These are phyloP conservation scores for Phytophthora hybrid DNA, from an alignment of 352 stramenopile genomes.

Conservation along the genomic window DNA sequence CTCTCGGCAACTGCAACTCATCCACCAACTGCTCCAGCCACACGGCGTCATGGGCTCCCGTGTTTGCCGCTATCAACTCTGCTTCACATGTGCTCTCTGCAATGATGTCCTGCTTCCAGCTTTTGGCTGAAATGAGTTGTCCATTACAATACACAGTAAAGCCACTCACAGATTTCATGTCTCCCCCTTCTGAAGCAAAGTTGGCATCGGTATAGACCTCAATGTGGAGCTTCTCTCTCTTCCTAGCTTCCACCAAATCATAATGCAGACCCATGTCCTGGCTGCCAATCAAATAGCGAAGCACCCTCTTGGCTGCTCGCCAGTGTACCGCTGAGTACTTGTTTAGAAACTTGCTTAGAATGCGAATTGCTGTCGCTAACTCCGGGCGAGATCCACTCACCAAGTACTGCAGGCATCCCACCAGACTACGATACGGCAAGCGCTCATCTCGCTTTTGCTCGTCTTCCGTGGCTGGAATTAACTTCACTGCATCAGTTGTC, in stretches of 20 bases:
- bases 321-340: slow-evolving; percentile 13
- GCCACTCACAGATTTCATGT: slow-evolving; percentile 24
- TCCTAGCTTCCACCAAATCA: slow-evolving; percentile 5
- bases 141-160: slow-evolving; percentile 26
- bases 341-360: slow-evolving; percentile 17
- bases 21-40: slow-evolving; percentile 24
- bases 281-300: slow-evolving; percentile 15
- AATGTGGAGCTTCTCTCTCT: slow-evolving; percentile 17
- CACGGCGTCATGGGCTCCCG: slow-evolving; percentile 1
- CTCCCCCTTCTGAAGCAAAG: slow-evolving; percentile 18
- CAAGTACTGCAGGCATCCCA: slow-evolving; percentile 24
- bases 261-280: slow-evolving; percentile 16
- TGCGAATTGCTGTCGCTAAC: slow-evolving; percentile 5
- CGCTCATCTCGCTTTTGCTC: slow-evolving; percentile 4
- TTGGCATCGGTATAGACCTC: slow-evolving; percentile 31
- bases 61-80: neutral
- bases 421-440: slow-evolving; percentile 16
- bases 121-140: slow-evolving; percentile 25
- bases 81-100: slow-evolving; percentile 25
- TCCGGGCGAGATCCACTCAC: slow-evolving; percentile 9
- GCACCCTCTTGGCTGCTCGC: slow-evolving; percentile 14
- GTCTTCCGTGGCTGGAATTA: neutral
- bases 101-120: slow-evolving; percentile 24
- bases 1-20: slow-evolving; percentile 14
- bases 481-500: slow-evolving; percentile 9